Evolutionary conservation across 345 rosid species (phyloP), one percentile per base, ranked within the genome.

Genomic region (Murraya paniculata): DNA sequence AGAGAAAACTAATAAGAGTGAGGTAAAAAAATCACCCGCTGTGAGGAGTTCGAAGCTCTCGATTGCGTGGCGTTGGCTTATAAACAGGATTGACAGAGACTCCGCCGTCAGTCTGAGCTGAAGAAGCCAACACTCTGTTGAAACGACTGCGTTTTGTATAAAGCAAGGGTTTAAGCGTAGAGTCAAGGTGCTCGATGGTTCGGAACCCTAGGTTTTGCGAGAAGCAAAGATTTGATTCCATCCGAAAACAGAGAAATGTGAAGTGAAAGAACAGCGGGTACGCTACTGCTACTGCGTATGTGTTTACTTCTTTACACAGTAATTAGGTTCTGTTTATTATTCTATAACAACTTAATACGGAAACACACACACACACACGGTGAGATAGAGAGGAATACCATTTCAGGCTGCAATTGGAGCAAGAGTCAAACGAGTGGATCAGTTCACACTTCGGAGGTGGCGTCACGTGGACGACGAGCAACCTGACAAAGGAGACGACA

Each of bases 1-100:
- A 0, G 4, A 45, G 4, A 48, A 69, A 50, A 48, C 1, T 14
- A 3, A 27, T 9, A 0, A 31, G 53, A 45, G 56, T 4, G 56
- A 62, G 66, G 8, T 7, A 39, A 33, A 7, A 67, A 67, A 76
- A 48, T 45, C 85, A 94, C 97, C 97, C 98, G 89, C 98, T 94
- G 79, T 94, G 98, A 86, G 98, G 98, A 82, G 98, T 93, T 33
- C 97, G 90, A 75, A 88, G 92, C 33, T 83, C 86, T 53, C 97
- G 93, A 85, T 88, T 78, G 16, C 73, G 48, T 24, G 93, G 96
- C 7, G 98, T 88, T 22, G 97, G 96, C 67, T 75, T 73, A 75
- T 91, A 94, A 68, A 87, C 79, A 3, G 97, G 97, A 69, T 78
- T 84, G 36, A 83, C 84, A 9, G 91, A 58, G 77, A 0, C 45